Evolutionary conservation across 2,329 filamentous ascomycete species (phyloP), one percentile per base, ranked within the genome.

Genomic region (Penicillium sp.): DNA sequence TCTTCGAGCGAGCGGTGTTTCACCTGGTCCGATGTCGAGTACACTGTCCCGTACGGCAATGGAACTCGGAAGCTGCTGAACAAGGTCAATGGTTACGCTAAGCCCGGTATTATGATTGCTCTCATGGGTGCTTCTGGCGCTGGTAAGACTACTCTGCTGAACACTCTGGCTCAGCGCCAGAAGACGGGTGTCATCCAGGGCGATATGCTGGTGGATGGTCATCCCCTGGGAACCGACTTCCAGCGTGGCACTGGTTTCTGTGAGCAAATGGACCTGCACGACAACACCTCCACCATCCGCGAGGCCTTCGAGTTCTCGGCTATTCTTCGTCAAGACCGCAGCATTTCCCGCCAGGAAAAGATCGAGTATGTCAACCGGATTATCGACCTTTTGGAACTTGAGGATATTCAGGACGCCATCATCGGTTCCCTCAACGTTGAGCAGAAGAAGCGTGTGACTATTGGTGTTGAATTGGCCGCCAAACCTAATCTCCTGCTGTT

Each of bases 91-190:
- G 89, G 89, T 1, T 92, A 88, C 58, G 88, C 83, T 1, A 90
- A 89, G 62, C 89, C 89, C 1, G 88, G 89, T 15, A 71, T 86
- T 15, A 84, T 95, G 80, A 83, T 89, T 38, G 89, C 89, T 0
- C 74, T 95, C 1, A 88, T 93, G 77, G 89, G 89, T 46, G 87
- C 86, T 1, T 88, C 82, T 3, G 88, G 87, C 38, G 89, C 89
- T 7, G 89, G 89, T 10, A 95, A 95, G 71, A 91, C 88, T 0
- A 93, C 89, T 0, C 73, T 95, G 0, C 76, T 95, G 15, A 90
- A 93, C 67, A 89, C 86, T 0, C 71, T 88, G 1, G 83, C 87
- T 0, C 87, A 91, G 62, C 81, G 88, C 2, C 84, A 89, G 65
- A 83, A 75, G 13, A 77, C 75, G 47, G 84, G 86, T 49, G 76